Percentiles rank a stretch among this genome's conserved stretches.
Evolutionary conservation across 169 alveolate genomes (phyloP).

Genomic region (Cryptosporidium sp.): DNA sequence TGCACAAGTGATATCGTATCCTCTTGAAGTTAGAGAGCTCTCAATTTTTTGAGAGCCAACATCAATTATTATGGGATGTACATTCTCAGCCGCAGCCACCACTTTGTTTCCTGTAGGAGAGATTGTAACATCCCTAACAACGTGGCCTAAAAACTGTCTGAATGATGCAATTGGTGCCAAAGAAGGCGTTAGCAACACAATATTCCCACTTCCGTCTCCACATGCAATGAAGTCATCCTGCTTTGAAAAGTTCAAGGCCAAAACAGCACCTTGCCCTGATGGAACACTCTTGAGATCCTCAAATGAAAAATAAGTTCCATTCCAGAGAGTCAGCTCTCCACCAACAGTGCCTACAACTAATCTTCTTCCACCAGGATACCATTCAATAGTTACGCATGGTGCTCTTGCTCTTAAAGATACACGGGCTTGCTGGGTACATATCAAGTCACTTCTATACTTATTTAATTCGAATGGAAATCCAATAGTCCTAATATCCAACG

Average conservation of each 20-base stretch:
- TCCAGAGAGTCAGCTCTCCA: conserved; percentile 89
- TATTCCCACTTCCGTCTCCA: conserved; percentile 75
- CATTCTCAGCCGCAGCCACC: conserved; percentile 74
- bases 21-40: conserved; percentile 60
- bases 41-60: conserved; percentile 74
- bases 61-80: conserved; percentile 68
- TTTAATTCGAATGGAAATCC: conserved; percentile 70
- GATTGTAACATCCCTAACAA: conserved; percentile 70
- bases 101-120: conserved; percentile 75
- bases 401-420: conserved; percentile 72
- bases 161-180: conserved; percentile 75
- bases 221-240: conserved; percentile 74
- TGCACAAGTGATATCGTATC: conserved; percentile 81
- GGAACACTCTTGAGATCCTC: conserved; percentile 88
- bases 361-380: conserved; percentile 89
- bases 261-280: conserved; percentile 73
- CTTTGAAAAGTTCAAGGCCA: conserved; percentile 66
- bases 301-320: conserved; percentile 86
- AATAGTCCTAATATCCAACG: conserved; percentile 39
- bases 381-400: conserved; percentile 79
- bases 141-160: conserved; percentile 74
- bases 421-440: conserved; percentile 75
- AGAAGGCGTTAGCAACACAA: conserved; percentile 58
- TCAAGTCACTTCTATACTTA: conserved; percentile 49
- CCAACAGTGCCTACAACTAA: conserved; percentile 89